Evolutionary conservation across 495 filamentous ascomycete species (phyloP).

Genomic region (Parmelia sp.): DNA sequence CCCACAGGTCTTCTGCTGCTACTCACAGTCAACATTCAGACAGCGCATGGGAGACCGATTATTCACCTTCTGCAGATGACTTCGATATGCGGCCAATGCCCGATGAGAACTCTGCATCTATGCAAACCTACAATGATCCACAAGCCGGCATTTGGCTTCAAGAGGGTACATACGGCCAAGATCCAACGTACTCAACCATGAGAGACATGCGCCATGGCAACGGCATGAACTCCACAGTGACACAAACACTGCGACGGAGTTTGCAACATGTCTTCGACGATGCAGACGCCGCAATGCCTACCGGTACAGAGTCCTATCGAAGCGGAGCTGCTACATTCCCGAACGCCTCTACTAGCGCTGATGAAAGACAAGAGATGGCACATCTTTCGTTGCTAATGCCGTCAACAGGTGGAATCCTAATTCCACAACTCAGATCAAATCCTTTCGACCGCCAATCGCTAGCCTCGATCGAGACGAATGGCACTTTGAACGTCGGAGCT

Average conservation of each 20-base stretch:
- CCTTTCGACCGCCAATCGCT: not conserved
- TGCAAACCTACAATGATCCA: not conserved
- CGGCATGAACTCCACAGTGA: not conserved
- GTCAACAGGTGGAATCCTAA: not conserved
- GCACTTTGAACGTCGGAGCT: not conserved
- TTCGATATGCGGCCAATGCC: not conserved
- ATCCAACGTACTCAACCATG: not conserved
- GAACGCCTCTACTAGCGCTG: not conserved
- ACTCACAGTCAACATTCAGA: not conserved
- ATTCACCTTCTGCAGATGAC: not conserved
- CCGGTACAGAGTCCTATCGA: not conserved
- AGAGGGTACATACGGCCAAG: not conserved
- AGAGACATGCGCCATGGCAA: not conserved
- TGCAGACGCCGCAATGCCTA: not conserved
- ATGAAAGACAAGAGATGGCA: not conserved
- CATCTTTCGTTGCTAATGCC: not conserved
- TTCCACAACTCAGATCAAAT: no score
- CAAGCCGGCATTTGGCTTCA: not conserved
- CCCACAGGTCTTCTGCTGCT: not conserved
- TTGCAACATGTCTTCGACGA: not conserved
- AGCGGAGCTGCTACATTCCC: not conserved
- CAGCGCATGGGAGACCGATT: not conserved
- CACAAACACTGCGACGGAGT: not conserved
- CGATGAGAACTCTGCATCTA: not conserved
- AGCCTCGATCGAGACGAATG: not conserved